Conservation (phyloP, 2,329 filamentous ascomycete genomes). For the Macrophomina tecta region DNA sequence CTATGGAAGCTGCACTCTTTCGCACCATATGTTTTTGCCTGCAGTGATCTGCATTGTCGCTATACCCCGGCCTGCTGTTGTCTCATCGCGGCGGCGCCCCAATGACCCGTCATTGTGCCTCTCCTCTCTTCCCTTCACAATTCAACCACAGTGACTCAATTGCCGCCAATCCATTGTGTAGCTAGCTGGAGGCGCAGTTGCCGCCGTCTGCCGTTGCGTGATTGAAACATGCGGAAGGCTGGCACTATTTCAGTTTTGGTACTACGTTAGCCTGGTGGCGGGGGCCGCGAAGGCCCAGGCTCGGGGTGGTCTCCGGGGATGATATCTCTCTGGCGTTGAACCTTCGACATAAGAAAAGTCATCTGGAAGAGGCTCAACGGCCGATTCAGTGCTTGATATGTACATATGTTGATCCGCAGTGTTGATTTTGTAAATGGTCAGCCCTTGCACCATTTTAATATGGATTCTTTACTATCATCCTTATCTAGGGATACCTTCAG, state of each 20-base stretch:
- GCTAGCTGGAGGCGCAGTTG: too few relatives aligned
- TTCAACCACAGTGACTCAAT: too few relatives aligned
- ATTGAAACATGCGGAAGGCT: too few relatives aligned
- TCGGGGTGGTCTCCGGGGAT: not conserved
- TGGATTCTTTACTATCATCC: too few relatives aligned
- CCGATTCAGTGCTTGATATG: not conserved
- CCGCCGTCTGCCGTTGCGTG: too few relatives aligned
- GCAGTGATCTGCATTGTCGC: too few relatives aligned
- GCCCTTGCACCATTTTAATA: not conserved
- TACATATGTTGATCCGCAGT: not conserved
- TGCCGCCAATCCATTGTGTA: too few relatives aligned
- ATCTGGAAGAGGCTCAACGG: not conserved
- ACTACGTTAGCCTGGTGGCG: not conserved
- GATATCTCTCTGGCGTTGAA: not conserved
- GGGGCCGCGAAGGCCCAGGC: not conserved
- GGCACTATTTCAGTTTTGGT: too few relatives aligned
- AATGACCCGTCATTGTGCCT: not conserved
- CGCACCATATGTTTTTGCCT: too few relatives aligned
- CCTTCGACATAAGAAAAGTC: not conserved
- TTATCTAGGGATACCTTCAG: not conserved
- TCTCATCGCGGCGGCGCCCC: too few relatives aligned
- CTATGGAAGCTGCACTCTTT: too few relatives aligned
- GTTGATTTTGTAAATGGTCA: not conserved
- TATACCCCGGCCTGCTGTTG: too few relatives aligned
- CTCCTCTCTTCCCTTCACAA: not conserved